Evolutionary conservation across 2,329 filamentous ascomycete species (phyloP).

Genomic region (Dactylellina haptotyla): DNA sequence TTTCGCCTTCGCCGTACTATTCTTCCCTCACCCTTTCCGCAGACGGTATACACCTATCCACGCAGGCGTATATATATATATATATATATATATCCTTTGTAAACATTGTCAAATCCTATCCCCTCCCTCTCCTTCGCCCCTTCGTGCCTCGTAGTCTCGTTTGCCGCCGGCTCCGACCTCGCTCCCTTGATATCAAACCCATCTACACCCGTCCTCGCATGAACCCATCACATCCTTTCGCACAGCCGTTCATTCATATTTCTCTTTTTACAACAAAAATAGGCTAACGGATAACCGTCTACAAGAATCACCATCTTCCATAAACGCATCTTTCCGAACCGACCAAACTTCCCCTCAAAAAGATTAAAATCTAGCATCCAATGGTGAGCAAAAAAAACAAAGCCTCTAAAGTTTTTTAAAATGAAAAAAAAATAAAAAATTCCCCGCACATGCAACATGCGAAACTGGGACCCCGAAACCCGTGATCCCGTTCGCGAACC

Average conservation of each 20-base stretch:
- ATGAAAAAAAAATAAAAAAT: no score
- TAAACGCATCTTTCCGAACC: slow-evolving; percentile 10
- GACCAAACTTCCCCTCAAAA: not conserved
- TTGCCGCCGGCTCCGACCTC: no score
- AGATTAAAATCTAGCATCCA: slow-evolving; percentile 4
- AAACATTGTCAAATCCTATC: not conserved
- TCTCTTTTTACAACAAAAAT: not conserved
- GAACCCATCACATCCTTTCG: not conserved
- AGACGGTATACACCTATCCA: not conserved
- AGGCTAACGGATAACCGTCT: not conserved
- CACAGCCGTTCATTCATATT: not conserved
- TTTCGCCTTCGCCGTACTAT: not conserved
- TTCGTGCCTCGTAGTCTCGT: not conserved
- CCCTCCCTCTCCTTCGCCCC: slow-evolving; percentile 14
- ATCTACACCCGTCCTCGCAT: not conserved
- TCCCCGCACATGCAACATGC: no score
- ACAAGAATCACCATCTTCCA: no score
- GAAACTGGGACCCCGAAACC: not conserved
- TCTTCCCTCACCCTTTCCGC: not conserved
- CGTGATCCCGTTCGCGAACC: not conserved
- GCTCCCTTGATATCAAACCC: no score
- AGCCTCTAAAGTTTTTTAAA: not conserved
- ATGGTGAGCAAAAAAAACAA: slow-evolving; percentile 23
- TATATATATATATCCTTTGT: not conserved
- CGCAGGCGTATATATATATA: not conserved